A percentile compares a stretch with the other conserved stretches of the same genome.
Evolutionary conservation across 139 green algal species (phyloP).

Genomic region (Volvox africanus): DNA sequence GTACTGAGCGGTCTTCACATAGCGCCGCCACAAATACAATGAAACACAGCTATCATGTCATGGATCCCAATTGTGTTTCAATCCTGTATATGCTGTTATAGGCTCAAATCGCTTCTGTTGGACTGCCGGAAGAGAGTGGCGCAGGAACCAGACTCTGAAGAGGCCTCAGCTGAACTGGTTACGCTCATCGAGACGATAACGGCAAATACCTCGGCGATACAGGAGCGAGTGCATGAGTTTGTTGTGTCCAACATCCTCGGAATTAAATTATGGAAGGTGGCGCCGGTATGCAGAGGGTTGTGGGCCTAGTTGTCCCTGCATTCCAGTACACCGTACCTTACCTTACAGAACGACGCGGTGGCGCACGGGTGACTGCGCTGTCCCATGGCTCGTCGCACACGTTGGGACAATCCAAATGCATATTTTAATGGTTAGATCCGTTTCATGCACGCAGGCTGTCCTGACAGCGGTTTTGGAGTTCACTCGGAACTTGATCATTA

Average conservation of each 20-base stretch:
- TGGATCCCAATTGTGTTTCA: not conserved
- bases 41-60: not conserved
- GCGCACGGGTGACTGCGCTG: too few relatives aligned
- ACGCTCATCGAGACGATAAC: slow-evolving; percentile 61
- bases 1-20: too few relatives aligned
- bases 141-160: slow-evolving; percentile 11
- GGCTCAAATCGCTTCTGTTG: not conserved
- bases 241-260: slow-evolving; percentile 70
- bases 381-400: too few relatives aligned
- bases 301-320: too few relatives aligned
- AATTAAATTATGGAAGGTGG: slow-evolving; percentile 68
- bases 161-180: slow-evolving; percentile 46
- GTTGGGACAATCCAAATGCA: too few relatives aligned
- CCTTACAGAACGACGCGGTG: too few relatives aligned
- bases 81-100: not conserved
- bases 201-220: slow-evolving; percentile 54
- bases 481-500: slow-evolving; percentile 73
- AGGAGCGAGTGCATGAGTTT: slow-evolving; percentile 63
- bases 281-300: slow-evolving; percentile 50
- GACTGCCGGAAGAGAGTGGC: slow-evolving; percentile 52
- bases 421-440: too few relatives aligned
- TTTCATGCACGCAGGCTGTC: slow-evolving; percentile 55
- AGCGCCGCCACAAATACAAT: not conserved
- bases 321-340: too few relatives aligned
- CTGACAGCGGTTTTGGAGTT: slow-evolving; percentile 71